Conservation (phyloP, 2,329 filamentous ascomycete species). For the Apiospora aurea region DNA sequence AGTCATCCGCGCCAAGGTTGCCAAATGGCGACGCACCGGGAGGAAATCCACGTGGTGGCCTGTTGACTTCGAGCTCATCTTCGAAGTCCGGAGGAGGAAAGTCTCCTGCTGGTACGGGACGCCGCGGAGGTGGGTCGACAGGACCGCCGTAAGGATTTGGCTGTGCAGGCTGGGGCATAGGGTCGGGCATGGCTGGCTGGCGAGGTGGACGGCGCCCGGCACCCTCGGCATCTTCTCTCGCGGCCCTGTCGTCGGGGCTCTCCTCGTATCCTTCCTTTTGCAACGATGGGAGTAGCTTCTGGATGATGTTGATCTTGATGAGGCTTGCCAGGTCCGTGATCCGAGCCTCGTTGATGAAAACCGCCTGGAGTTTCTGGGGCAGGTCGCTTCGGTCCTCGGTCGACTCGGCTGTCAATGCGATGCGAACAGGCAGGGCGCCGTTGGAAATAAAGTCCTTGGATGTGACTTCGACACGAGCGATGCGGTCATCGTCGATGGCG, state of each 20-base stretch:
- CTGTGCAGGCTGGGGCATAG: constrained; percentile 65
- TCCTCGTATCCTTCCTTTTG: constrained; percentile 83
- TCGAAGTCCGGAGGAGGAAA: constrained; percentile 92
- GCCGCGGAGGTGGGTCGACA: constrained; percentile 65
- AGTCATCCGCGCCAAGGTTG: constrained; percentile 82
- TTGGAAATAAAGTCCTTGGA: constrained; percentile 78
- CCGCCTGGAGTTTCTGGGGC: constrained; percentile 56
- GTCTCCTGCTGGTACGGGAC: constrained; percentile 72
- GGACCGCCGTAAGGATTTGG: constrained; percentile 74
- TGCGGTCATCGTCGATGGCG: constrained; percentile 81
- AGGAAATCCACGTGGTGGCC: constrained; percentile 59
- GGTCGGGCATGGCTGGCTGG: constrained; percentile 54
- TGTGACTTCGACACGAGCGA: constrained; percentile 77
- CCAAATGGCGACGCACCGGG: constrained; percentile 62
- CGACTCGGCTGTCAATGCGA: constrained; percentile 54
- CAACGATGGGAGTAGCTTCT: constrained; percentile 80
- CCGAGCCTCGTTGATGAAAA: constrained; percentile 78
- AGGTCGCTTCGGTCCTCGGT: constrained; percentile 60
- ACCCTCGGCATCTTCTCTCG: constrained; percentile 50
- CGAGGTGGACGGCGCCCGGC: constrained; percentile 50
- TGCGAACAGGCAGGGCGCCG: constrained; percentile 61
- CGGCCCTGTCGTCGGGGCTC: constrained; percentile 49
- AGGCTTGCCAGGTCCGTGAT: constrained; percentile 72
- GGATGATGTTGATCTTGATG: constrained; percentile 81
- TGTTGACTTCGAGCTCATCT: constrained; percentile 86